Percentiles rank a stretch among this genome's conserved stretches.
Conservation (phyloP, 306 rosid species). For the Dryas octopetala region DNA sequence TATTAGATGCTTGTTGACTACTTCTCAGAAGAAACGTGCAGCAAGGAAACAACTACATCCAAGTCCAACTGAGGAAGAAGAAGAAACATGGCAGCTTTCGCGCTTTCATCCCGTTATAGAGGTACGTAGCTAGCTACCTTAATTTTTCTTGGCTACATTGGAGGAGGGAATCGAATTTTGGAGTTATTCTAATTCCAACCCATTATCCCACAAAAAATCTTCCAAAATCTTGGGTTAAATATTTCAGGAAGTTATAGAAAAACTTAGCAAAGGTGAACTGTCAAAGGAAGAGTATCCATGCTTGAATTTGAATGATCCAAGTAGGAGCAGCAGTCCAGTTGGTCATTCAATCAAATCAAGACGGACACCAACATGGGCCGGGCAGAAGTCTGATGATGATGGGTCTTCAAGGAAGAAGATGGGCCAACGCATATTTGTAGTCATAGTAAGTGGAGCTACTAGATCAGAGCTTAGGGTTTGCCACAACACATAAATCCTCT, state of each 20-base stretch:
- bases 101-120: conserved; percentile 93
- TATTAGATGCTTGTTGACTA: conserved; percentile 2
- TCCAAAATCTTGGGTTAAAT: too few relatives aligned
- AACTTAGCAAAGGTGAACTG: conserved; percentile 42
- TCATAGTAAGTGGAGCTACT: conserved; percentile 90
- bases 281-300: conserved; percentile 41
- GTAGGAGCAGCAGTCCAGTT: conserved; percentile 26
- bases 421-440: conserved; percentile 80
- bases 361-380: conserved; percentile 85
- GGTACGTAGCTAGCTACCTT: conserved; percentile 36
- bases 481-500: conserved; percentile 39
- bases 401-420: conserved; percentile 88
- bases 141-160: not conserved
- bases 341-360: conserved; percentile 89
- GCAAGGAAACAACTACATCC: conserved; percentile 70
- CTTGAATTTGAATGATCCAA: conserved; percentile 34
- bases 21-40: conserved; percentile 76
- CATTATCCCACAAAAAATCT: too few relatives aligned
- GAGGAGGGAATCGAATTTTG: too few relatives aligned
- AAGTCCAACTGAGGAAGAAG: conserved; percentile 24
- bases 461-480: conserved; percentile 97
- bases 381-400: conserved; percentile 82
- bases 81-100: conserved; percentile 81
- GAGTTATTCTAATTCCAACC: too few relatives aligned
- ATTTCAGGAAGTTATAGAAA: conserved; percentile 84